Evolutionary conservation across 2,329 filamentous ascomycete species (phyloP).

Genomic region (Fusarium setosum): DNA sequence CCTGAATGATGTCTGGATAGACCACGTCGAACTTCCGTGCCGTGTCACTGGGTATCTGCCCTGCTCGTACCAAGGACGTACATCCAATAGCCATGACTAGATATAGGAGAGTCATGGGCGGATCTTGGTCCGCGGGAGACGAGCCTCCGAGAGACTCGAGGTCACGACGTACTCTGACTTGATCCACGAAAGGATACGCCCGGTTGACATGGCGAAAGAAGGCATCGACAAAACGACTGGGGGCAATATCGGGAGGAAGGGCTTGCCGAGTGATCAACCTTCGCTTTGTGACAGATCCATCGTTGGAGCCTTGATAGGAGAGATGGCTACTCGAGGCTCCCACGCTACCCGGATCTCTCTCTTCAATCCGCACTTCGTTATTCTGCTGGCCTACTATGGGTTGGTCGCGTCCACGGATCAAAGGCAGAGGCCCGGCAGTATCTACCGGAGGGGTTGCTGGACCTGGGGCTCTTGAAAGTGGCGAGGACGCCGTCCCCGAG

Average conservation of each 20-base stretch:
- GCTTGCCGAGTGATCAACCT: constrained; percentile 30
- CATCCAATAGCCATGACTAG: constrained; percentile 60
- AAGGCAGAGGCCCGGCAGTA: constrained; percentile 2
- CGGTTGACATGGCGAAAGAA: constrained; percentile 59
- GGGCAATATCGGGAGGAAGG: constrained; percentile 39
- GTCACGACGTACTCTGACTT: constrained; percentile 47
- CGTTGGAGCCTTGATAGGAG: constrained; percentile 36
- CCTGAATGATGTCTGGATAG: constrained; percentile 54
- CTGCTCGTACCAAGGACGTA: constrained; percentile 56
- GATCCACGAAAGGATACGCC: constrained; percentile 58
- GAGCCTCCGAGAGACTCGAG: constrained; percentile 47
- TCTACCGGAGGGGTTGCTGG: constrained; percentile 33
- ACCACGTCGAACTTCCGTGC: constrained; percentile 49
- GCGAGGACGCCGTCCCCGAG: constrained; percentile 21
- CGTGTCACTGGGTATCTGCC: constrained; percentile 50
- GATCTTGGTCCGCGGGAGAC: constrained; percentile 42
- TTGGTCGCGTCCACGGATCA: constrained; percentile 18
- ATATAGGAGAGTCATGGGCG: constrained; percentile 50
- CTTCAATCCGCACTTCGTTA: constrained; percentile 25
- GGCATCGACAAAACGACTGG: constrained; percentile 53
- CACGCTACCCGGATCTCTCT: constrained; percentile 35
- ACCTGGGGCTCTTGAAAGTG: constrained; percentile 16
- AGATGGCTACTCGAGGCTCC: constrained; percentile 33
- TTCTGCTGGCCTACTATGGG: constrained; percentile 14
- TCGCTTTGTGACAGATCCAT: constrained; percentile 29